Evolutionary conservation across 768 basidiomycete genomes (phyloP), one percentile per base, ranked within the genome.

Genomic region (Mycena olivaceomarginata): DNA sequence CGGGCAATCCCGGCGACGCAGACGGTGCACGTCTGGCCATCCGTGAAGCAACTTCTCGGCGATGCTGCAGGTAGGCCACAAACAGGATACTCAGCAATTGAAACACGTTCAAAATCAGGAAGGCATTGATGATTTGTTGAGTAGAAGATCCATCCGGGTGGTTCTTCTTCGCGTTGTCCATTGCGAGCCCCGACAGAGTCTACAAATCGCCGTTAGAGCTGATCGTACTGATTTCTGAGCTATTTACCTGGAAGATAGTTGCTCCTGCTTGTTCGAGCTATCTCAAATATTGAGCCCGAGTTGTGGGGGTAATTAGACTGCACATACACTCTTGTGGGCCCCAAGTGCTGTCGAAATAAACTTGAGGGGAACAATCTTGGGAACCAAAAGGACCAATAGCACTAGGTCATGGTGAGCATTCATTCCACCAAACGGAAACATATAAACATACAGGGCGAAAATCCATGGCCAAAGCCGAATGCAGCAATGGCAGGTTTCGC

Each of bases 301-400:
- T 8, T 13, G 25, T 41, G 10, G n/a, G 13, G 53, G 8, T 22
- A 53, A 39, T 13, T 4, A 64, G 12, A 15, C n/a, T 18, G 43
- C 5, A 85, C 93, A 77, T 85, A 95, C 95, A 82, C 93, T 92
- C 83, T 96, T 96, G 82, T 96, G 94, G 9, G 93, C 92, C 1
- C 94, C 95, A 0, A 96, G 87, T 6, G 94, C 94, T 1, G 95
- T 96, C 2, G 94, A 93, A 60, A 96, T 92, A 82, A 94, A 96
- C 82, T 93, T 94, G 22, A 89, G 9, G 92, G 90, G n/a, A 0
- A 96, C 94, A 40, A 96, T 90, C 67, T 89, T 90, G 0, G 95
- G 94, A 0, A 96, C 95, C 45, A 96, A 87, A 18, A 96, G 88
- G 10, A 94, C 95, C 13, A 96, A 87, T 12, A 96, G 85, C 40